Evolutionary conservation across 2,329 filamentous ascomycete genomes (phyloP).

Genomic region (Acrodontium crateriforme): DNA sequence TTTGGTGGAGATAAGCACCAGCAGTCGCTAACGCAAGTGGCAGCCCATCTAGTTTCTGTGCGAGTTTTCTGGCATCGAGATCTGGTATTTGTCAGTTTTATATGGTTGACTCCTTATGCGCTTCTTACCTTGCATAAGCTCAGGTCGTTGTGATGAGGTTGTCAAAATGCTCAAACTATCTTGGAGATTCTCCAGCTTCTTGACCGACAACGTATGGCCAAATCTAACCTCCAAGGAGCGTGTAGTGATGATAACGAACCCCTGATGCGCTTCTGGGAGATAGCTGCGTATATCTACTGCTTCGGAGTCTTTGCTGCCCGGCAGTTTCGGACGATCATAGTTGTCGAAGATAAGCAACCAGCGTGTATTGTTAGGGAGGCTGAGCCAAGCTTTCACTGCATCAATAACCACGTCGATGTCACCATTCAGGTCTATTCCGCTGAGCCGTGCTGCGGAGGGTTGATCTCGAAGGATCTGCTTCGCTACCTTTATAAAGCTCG

Average conservation of each 20-base stretch:
- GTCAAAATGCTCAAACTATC: constrained; percentile 22
- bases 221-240: constrained; percentile 20
- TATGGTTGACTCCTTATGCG: background rate
- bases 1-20: background rate
- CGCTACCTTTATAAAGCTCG: constrained; percentile 22
- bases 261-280: constrained; percentile 24
- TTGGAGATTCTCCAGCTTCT: constrained; percentile 19
- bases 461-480: constrained; percentile 18
- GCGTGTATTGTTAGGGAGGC: constrained; percentile 19
- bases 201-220: constrained; percentile 20
- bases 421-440: constrained; percentile 10
- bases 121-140: constrained; percentile 14
- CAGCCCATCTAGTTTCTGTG: background rate
- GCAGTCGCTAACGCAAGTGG: background rate
- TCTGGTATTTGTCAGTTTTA: background rate
- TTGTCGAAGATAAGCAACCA: constrained; percentile 33
- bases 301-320: constrained; percentile 4
- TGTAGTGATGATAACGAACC: constrained; percentile 31
- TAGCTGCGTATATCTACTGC: constrained; percentile 22
- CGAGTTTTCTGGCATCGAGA: background rate
- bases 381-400: constrained; percentile 28
- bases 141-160: constrained; percentile 15
- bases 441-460: constrained; percentile 12
- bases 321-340: constrained; percentile 26
- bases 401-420: constrained; percentile 17